Percentiles rank a stretch among this genome's conserved stretches.
Evolutionary conservation across 1,284 basidiomycete genomes (phyloP).

Genomic region (Flammula alnicola): DNA sequence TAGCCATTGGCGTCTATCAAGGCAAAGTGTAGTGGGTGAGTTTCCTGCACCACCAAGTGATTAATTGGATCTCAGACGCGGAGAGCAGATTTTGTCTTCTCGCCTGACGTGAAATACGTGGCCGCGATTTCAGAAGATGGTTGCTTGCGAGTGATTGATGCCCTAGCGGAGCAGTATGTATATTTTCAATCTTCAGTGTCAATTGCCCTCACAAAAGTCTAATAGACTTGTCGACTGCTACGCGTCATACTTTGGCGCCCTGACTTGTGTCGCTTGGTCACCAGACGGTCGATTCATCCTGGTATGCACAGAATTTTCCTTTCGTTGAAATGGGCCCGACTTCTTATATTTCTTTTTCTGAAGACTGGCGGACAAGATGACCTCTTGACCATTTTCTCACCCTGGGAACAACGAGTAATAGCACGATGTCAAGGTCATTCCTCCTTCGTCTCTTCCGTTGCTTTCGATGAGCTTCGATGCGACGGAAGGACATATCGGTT

Average conservation of each 20-base stretch:
- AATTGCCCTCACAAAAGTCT: not conserved
- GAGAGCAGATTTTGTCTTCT: conserved; percentile 88
- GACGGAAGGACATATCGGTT: conserved; percentile 91
- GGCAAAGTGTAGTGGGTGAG: conserved; percentile 75
- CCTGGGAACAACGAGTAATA: conserved; percentile 91
- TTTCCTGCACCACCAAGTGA: not conserved
- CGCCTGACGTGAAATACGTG: conserved; percentile 86
- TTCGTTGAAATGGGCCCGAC: not conserved
- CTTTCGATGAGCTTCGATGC: conserved; percentile 87
- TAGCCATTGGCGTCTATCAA: conserved; percentile 81
- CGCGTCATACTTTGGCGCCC: conserved; percentile 88
- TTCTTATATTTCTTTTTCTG: conserved; percentile 2
- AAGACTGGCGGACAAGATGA: conserved; percentile 82
- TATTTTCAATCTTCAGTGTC: conserved; percentile 5
- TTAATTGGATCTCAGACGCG: too few species aligned
- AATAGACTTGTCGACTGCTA: conserved; percentile 85
- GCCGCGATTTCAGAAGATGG: conserved; percentile 91
- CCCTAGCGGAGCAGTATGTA: conserved; percentile 80
- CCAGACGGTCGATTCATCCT: conserved; percentile 93
- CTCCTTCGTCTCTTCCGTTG: conserved; percentile 88
- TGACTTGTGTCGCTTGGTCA: conserved; percentile 92
- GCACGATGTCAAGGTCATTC: conserved; percentile 97
- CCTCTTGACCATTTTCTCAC: conserved; percentile 90
- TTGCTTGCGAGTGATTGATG: conserved; percentile 85
- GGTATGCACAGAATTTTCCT: conserved; percentile 50